Base-by-base conservation (phyloP, 495 filamentous ascomycete species). In the Hypoxylon fragiforme region DNA sequence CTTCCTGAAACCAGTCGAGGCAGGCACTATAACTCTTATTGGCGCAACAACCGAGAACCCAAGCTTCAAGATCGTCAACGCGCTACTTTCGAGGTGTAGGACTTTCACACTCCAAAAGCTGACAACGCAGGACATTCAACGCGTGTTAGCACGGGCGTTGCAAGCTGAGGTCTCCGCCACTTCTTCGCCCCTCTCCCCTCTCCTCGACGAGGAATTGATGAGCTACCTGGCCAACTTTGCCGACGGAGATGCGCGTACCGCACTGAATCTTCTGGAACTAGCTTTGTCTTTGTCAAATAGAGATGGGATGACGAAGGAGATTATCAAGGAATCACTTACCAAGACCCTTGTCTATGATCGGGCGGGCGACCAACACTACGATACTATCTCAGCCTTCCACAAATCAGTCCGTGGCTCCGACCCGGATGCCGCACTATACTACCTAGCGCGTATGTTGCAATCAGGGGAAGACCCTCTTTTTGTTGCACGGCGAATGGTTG, bases 41-140 rank as follows among this genome's bases (percentile, higher is more conserved):
- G 94, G 91, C 19, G 94, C 94, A 19, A 97, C 94, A 7, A 98
- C 94, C 2, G 94, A 98, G 67, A 98, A 98, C 65, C 94, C 94
- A 0, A 90, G 85, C 16, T 98, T 98, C 76, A 96, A 96, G 66
- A 83, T 98, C 35, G 87, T 95, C 62, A 86, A 83, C 54, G 91
- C 94, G 1, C 77, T 98, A 24, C 77, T 97, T 9, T 95, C 90
- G 28, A 80, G 94, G 30, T 97, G 92, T 70, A 81, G 94, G 40
- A 92, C 89, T 3, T 97, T 97, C 60, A 95, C 90, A 1, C 74
- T 98, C 9, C 74, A 80, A 19, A 86, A 87, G 49, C 79, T 98
- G 8, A 80, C 82, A 0, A 80, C 85, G 24, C 78, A 84, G 1
- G 85, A 94, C 69, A 70, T 97, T 24, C 73, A 77, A 9, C 70